Evolutionary conservation across 225 moss, liverwort and hornwort genomes (phyloP).

Genomic region (Sphagnum contortum): DNA sequence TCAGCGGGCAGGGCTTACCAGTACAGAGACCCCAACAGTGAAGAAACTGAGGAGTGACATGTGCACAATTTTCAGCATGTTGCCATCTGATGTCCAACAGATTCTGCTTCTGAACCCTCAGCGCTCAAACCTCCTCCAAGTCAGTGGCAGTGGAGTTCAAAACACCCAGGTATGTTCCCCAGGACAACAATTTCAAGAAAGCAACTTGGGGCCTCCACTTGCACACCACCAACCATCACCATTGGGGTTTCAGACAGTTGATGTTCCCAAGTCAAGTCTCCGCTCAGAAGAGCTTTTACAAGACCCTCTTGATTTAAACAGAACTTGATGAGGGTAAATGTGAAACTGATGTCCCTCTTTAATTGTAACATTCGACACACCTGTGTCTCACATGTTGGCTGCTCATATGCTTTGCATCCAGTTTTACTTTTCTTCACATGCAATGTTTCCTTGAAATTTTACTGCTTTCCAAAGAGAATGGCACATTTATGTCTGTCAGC

Average conservation of each 20-base stretch:
- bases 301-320: slow-evolving; percentile 81
- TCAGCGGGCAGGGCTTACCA: slow-evolving; percentile 69
- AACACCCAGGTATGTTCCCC: slow-evolving; percentile 12
- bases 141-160: slow-evolving; percentile 31
- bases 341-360: too few relatives aligned
- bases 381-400: too few relatives aligned
- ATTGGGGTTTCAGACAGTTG: too few relatives aligned
- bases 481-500: too few relatives aligned
- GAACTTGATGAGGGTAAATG: slow-evolving; percentile 20
- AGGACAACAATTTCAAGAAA: slow-evolving; percentile 6
- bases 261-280: slow-evolving; percentile 10
- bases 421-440: too few relatives aligned
- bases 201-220: slow-evolving; percentile 16
- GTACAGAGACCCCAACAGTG: slow-evolving; percentile 60
- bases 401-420: too few relatives aligned
- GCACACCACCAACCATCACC: neutral
- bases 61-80: slow-evolving; percentile 65
- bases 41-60: slow-evolving; percentile 86
- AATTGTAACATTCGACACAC: too few relatives aligned
- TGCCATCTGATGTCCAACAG: slow-evolving; percentile 86
- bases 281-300: slow-evolving; percentile 61
- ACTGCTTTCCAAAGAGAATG: too few relatives aligned
- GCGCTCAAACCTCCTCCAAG: slow-evolving; percentile 76
- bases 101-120: slow-evolving; percentile 89
- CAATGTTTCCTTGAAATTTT: too few relatives aligned